Evolutionary conservation across 2,329 filamentous ascomycete species (phyloP), one percentile per base, ranked within the genome.

Genomic region (Lachnellula cervina): DNA sequence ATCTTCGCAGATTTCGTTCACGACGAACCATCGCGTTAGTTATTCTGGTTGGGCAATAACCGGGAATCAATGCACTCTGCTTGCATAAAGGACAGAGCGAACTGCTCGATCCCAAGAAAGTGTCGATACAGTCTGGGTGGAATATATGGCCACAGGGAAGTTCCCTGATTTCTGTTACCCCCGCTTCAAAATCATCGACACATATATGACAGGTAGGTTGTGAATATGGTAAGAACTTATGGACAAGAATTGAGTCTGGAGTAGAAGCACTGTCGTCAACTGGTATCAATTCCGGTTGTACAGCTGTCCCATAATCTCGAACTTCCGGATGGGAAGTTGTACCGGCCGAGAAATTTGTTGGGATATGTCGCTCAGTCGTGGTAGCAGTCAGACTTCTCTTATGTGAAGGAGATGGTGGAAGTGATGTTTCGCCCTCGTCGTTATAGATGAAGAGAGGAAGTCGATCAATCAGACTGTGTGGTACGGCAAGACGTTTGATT

Each of bases 61-160:
- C 74, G 64, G 70, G 66, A 6, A 92, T 91, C 1, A 97, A 74
- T 66, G 92, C 89, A 49, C 82, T 89, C 58, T 86, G 82, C 70
- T 96, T 97, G 77, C 94, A 99, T 64, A 96, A 77, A 0, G 94
- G 93, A 67, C 94, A 99, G 2, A 97, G 78, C 17, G 89, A 95
- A 68, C 89, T 95, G 68, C 87, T 87, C 53, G 84, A 79, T 44
- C 80, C 78, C 13, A 97, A 77, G 65, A 94, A 96, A 21, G 86
- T 81, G 67, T 97, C 92, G 61, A 97, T 92, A 67, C 94, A 99
- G 61, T 89, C 87, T 0, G 89, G 87, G 63, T 99, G 93, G 71
- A 92, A 99, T 55, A 97, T 93, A 69, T 99, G 94, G 0, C 88
- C 85, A 65, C 94, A 99, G 0, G 90, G 84, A 2, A 97, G 77